Evolutionary conservation across 75 land plant genomes (phyloP).

Genomic region (Picea sitchensis): DNA sequence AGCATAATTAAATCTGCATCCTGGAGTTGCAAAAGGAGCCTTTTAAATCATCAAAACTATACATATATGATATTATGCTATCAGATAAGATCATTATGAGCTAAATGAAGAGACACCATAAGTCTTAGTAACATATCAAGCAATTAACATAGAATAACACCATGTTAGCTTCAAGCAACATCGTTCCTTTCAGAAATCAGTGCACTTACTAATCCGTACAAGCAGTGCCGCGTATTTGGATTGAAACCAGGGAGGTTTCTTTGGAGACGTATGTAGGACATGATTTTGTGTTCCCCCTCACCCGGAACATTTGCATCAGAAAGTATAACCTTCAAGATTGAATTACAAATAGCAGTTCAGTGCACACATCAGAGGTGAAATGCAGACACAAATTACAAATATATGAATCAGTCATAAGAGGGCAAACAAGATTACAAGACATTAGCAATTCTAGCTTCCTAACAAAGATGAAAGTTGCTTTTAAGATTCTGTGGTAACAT

Average conservation of each 20-base stretch:
- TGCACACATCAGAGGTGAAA: conserved; percentile 22
- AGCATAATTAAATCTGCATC: conserved; percentile 99
- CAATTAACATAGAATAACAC: neutral
- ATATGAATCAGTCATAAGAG: neutral
- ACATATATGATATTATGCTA: neutral
- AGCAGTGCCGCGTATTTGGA: conserved; percentile 93
- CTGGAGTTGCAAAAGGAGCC: conserved; percentile 27
- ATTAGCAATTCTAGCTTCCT: neutral
- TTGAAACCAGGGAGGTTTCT: conserved; percentile 84
- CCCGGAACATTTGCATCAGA: conserved; percentile 99
- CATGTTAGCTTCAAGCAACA: conserved; percentile 1
- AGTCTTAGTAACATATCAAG: neutral
- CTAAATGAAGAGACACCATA: neutral
- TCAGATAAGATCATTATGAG: neutral
- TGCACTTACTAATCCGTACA: conserved; percentile 86
- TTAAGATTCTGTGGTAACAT: conserved; percentile 5
- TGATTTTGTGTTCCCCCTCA: conserved; percentile 98
- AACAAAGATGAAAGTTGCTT: neutral
- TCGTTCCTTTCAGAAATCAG: neutral
- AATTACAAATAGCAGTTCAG: conserved; percentile 30
- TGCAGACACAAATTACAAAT: conserved; percentile 20
- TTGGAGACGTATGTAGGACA: conserved; percentile 94
- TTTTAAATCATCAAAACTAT: neutral
- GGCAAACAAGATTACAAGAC: neutral
- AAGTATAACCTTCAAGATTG: conserved; percentile 82